phyloP scores from a whole-genome alignment of 176 grass and related monocot species.

The Eleusine indica region DNA sequence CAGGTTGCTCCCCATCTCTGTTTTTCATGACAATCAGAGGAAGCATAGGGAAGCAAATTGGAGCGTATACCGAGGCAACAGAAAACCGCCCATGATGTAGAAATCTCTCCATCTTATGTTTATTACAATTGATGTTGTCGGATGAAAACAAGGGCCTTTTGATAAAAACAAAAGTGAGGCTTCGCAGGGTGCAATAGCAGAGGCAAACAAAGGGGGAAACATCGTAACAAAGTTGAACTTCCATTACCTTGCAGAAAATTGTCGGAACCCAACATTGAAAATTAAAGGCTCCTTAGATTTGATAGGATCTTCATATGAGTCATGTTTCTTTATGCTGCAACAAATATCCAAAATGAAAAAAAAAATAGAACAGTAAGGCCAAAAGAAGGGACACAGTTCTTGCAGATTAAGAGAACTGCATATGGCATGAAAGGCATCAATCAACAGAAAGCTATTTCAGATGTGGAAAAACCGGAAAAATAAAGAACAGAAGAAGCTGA shows the following conservation, averaged over 20 bases:
- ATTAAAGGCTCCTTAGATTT: slow-evolving; percentile 83
- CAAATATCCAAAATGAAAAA: slow-evolving; percentile 21
- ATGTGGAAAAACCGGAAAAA: neutral
- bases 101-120: slow-evolving; percentile 99
- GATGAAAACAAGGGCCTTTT: slow-evolving; percentile 90
- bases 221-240: slow-evolving; percentile 3
- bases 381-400: neutral
- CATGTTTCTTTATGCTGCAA: slow-evolving; percentile 87
- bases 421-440: neutral
- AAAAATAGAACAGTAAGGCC: slow-evolving; percentile 4
- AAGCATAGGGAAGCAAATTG: slow-evolving; percentile 72
- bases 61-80: slow-evolving; percentile 84
- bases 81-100: slow-evolving; percentile 89
- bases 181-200: slow-evolving; percentile 18
- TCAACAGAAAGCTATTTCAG: neutral
- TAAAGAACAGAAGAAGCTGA: neutral
- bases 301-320: slow-evolving; percentile 85
- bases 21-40: slow-evolving; percentile 84
- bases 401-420: slow-evolving; percentile 6
- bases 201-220: slow-evolving; percentile 18
- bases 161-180: slow-evolving; percentile 30
- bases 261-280: slow-evolving; percentile 94
- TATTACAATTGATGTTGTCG: slow-evolving; percentile 90
- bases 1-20: slow-evolving; percentile 62
- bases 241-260: slow-evolving; percentile 82